Evolutionary conservation across 179 eudicot species (phyloP).

Genomic region (Spinacia oleracea): DNA sequence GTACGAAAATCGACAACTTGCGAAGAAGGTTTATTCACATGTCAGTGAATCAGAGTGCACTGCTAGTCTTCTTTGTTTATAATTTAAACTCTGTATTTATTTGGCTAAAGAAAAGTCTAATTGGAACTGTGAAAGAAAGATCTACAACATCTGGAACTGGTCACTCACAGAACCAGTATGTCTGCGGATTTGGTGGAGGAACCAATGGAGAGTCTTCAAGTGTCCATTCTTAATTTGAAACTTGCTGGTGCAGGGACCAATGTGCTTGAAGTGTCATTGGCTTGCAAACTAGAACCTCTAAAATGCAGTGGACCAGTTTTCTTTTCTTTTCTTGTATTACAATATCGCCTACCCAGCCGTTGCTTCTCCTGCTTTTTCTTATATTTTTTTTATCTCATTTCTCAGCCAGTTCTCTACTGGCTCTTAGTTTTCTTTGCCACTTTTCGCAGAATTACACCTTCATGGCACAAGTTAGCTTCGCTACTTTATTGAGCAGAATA

Average conservation of each 20-base stretch:
- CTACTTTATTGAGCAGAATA: too few species aligned
- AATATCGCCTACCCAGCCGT: not conserved
- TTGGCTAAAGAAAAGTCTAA: not conserved
- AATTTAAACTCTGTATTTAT: not conserved
- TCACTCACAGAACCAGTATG: not conserved
- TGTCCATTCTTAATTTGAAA: not conserved
- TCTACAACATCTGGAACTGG: not conserved
- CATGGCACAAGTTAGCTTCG: too few species aligned
- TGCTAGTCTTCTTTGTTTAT: not conserved
- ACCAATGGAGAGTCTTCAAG: not conserved
- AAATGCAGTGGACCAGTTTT: not conserved
- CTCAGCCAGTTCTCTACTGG: not conserved
- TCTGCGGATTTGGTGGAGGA: not conserved
- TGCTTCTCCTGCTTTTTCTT: not conserved
- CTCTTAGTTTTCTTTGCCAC: too few species aligned
- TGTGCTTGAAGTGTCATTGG: not conserved
- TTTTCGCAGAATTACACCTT: too few species aligned
- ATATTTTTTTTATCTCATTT: not conserved
- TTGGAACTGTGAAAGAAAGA: not conserved
- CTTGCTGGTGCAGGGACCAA: not conserved
- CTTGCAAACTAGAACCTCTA: not conserved
- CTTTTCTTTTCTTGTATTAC: too few species aligned
- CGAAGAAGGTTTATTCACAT: not conserved
- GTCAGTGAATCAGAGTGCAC: not conserved
- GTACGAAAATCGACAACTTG: too few species aligned